Percentiles rank a stretch among this genome's conserved stretches.
Evolutionary conservation across 169 alveolate genomes (phyloP).

Genomic region (Besnoitia besnoiti): DNA sequence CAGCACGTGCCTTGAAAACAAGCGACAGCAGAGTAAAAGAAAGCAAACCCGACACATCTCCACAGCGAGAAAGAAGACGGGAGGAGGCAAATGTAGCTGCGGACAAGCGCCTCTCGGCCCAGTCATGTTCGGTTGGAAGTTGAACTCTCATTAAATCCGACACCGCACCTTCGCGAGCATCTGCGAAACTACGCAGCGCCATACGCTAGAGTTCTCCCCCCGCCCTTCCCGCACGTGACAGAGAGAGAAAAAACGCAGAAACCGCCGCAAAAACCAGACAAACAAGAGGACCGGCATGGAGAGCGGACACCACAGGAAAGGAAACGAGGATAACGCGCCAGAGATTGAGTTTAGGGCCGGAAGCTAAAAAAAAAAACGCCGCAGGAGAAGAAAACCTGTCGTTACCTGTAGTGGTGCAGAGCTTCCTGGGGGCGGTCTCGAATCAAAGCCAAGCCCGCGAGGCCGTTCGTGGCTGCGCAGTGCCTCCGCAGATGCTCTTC

Average conservation of each 20-base stretch:
- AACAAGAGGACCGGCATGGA: neutral
- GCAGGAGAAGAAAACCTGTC: neutral
- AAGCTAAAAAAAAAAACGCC: too few species aligned
- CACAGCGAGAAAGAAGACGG: neutral
- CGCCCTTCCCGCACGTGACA: too few species aligned
- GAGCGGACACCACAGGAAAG: neutral
- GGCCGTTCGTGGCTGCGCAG: constrained; percentile 61
- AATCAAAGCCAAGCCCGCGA: constrained; percentile 60
- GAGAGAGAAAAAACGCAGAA: neutral
- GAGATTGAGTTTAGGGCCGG: too few species aligned
- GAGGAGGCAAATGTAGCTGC: neutral
- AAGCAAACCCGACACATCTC: neutral
- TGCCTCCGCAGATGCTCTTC: constrained; percentile 61
- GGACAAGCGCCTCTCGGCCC: too few species aligned
- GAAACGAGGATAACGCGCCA: neutral
- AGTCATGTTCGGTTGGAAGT: too few species aligned
- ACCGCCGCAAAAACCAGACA: neutral
- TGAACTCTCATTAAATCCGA: too few species aligned
- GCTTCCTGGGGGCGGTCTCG: constrained; percentile 6
- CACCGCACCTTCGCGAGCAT: too few species aligned
- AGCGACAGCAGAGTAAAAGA: neutral
- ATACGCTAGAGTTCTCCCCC: too few species aligned
- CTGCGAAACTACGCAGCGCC: too few species aligned
- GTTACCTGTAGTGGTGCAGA: constrained; percentile 12
- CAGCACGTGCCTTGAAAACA: neutral